These are phyloP conservation scores for Acanthamoeba rhysodes DNA, from an alignment of 208 protist species.

Conservation along the genomic window DNA sequence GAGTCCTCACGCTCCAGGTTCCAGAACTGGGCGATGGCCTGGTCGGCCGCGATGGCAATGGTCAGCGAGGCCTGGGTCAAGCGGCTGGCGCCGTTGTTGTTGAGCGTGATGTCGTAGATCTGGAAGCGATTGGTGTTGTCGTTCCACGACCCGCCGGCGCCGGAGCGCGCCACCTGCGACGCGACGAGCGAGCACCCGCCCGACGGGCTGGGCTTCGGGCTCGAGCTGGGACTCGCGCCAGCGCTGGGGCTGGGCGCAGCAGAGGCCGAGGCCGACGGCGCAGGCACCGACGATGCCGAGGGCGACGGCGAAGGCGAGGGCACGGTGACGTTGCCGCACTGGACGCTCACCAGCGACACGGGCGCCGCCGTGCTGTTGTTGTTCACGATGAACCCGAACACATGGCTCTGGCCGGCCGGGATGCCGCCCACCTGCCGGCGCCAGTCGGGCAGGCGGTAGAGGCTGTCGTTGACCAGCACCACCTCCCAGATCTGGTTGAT, in stretches of 20 bases:
- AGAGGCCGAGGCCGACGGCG: background rate
- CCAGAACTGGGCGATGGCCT: conserved; percentile 26
- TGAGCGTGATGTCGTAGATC: conserved; percentile 24
- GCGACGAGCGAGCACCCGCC: background rate
- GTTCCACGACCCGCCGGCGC: conserved; percentile 5
- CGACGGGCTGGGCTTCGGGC: background rate
- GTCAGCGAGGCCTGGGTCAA: background rate
- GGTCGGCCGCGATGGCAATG: background rate
- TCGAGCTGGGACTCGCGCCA: background rate
- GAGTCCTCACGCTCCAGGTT: background rate
- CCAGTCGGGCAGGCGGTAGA: conserved; percentile 47
- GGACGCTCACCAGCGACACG: background rate
- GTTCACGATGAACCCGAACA: conserved; percentile 59
- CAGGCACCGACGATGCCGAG: background rate
- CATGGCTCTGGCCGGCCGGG: conserved; percentile 3
- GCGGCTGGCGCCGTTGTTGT: background rate
- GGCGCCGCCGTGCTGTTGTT: background rate
- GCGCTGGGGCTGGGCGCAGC: background rate
- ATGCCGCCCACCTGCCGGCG: conserved; percentile 15
- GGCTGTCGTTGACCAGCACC: background rate
- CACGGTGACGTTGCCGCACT: background rate
- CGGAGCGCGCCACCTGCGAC: background rate
- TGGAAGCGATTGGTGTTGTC: background rate
- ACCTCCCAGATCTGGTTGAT: conserved; percentile 60
- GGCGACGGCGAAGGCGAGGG: background rate